Evolutionary conservation across 2,329 filamentous ascomycete species (phyloP).

Genomic region (Incumbomyces delicatus): DNA sequence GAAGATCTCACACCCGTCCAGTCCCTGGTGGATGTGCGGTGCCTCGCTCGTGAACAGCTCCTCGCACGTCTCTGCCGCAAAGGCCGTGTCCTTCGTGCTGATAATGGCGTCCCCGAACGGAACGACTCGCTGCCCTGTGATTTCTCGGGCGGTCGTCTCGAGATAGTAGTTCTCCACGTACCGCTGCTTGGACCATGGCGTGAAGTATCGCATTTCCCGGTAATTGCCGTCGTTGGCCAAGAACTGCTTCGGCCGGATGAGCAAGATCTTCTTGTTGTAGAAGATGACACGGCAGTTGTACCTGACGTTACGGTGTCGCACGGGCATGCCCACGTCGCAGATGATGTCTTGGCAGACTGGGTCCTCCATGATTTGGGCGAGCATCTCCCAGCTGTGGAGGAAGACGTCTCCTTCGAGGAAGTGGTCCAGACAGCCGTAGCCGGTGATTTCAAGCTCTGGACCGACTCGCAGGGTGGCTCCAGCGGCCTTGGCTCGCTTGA

Average conservation of each 20-base stretch:
- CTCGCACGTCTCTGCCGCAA: conserved; percentile 56
- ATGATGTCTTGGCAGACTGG: conserved; percentile 55
- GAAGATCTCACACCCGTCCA: conserved; percentile 63
- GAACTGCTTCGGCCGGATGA: conserved; percentile 63
- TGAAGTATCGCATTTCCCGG: conserved; percentile 53
- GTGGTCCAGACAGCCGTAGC: conserved; percentile 60
- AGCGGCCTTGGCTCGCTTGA: conserved; percentile 48
- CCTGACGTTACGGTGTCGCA: conserved; percentile 37
- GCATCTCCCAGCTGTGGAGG: conserved; percentile 53
- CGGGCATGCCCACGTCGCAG: conserved; percentile 37
- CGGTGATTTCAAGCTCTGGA: conserved; percentile 46
- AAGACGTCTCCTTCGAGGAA: conserved; percentile 46
- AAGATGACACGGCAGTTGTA: conserved; percentile 60
- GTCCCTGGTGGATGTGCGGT: conserved; percentile 50
- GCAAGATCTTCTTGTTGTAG: conserved; percentile 57
- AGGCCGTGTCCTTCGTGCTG: conserved; percentile 50
- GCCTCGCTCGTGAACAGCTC: conserved; percentile 49
- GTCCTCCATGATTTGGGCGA: conserved; percentile 52
- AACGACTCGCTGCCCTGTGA: conserved; percentile 48
- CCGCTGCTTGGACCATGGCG: conserved; percentile 50
- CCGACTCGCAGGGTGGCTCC: conserved; percentile 55
- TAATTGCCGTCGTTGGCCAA: conserved; percentile 64
- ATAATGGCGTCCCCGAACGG: conserved; percentile 62
- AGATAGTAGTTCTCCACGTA: conserved; percentile 55
- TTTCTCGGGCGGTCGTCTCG: conserved; percentile 47